These are phyloP conservation scores for Jatropha curcas DNA, from an alignment of 345 rosid genomes.

Conservation along the genomic window DNA sequence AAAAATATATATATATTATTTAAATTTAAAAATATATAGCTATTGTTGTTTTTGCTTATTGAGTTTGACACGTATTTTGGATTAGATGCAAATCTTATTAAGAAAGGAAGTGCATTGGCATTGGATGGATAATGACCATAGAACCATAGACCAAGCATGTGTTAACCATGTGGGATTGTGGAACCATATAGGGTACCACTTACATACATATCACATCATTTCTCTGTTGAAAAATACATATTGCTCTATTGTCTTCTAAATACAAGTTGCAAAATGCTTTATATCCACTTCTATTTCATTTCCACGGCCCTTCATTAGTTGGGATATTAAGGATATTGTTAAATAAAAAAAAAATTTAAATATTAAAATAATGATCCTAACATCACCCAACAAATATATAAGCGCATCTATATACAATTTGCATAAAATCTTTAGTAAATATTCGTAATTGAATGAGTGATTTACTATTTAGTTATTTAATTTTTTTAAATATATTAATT, in stretches of 20 bases:
- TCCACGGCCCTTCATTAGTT: no score
- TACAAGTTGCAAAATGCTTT: neutral
- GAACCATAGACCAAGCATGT: constrained; percentile 30
- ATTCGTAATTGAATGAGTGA: no score
- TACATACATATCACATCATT: neutral
- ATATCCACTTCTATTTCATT: neutral
- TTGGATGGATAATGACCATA: constrained; percentile 12
- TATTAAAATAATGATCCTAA: no score
- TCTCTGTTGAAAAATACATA: neutral
- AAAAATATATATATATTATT: no score
- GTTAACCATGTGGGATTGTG: constrained; percentile 39
- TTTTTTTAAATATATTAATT: no score
- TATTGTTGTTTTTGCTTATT: neutral
- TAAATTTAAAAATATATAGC: no score
- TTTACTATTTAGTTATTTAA: no score
- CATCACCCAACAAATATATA: no score
- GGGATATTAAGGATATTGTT: no score
- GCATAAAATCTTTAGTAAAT: no score
- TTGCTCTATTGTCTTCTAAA: neutral
- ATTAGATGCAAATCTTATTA: constrained; percentile 6
- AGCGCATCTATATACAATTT: no score
- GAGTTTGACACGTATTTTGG: constrained; percentile 10
- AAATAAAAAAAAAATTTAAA: no score
- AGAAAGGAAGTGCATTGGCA: constrained; percentile 1
- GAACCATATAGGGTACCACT: constrained; percentile 26